Conservation (phyloP, 305 asterid genomes). For the Rubia balearica region DNA sequence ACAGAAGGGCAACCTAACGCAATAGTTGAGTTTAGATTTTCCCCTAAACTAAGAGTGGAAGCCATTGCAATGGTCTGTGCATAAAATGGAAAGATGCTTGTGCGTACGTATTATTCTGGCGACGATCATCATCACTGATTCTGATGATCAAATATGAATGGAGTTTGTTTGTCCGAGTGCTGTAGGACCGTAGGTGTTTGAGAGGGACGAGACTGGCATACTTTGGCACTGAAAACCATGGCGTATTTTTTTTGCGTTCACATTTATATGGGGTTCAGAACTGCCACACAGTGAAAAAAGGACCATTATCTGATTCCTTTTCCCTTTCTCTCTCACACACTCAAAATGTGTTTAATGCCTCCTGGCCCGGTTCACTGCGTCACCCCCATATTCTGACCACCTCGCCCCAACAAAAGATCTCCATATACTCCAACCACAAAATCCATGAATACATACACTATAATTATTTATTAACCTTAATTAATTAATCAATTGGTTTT, state of each 20-base stretch:
- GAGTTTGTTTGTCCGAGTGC: conserved; percentile 22
- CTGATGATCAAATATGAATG: conserved; percentile 18
- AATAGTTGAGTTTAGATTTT: conserved; percentile 11
- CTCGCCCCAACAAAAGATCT: conserved; percentile 30
- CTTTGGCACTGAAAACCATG: conserved; percentile 29
- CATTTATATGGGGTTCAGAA: conserved; percentile 20
- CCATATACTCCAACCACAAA: conserved; percentile 23
- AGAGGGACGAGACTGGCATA: conserved; percentile 24
- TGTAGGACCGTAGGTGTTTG: conserved; percentile 20
- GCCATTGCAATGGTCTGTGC: conserved; percentile 15
- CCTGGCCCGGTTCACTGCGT: conserved; percentile 11
- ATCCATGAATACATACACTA: conserved; percentile 3
- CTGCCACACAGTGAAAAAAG: conserved; percentile 13
- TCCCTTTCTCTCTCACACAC: not conserved
- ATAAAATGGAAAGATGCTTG: conserved; percentile 21
- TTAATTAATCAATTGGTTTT: no score
- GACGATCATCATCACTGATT: conserved; percentile 15
- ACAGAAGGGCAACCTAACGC: conserved; percentile 12
- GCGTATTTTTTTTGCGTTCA: conserved; percentile 3
- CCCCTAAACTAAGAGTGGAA: conserved; percentile 16
- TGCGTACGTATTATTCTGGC: not conserved
- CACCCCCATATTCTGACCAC: conserved; percentile 20
- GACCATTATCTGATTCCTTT: conserved; percentile 19
- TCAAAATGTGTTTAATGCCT: conserved; percentile 10
- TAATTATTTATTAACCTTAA: no score